Percentiles rank a stretch among this genome's conserved stretches.
These are phyloP conservation scores for Rhodamnia rubescens DNA, from an alignment of 345 rosid genomes.

Conservation along the genomic window DNA sequence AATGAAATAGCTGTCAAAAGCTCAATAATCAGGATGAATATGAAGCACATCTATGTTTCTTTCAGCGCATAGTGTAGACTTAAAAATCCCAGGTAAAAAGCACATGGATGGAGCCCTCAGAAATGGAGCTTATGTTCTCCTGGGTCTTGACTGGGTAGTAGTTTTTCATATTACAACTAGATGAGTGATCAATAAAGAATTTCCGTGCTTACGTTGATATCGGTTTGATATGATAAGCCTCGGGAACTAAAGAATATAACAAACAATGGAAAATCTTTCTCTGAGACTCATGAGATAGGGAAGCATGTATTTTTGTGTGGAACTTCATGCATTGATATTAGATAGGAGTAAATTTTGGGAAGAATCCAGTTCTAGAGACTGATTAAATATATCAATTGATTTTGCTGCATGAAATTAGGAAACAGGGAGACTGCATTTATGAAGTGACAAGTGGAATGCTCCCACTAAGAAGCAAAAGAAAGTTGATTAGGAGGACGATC, in stretches of 20 bases:
- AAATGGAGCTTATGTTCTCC: background rate
- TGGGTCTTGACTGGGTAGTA: background rate
- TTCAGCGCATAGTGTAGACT: background rate
- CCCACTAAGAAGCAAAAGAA: background rate
- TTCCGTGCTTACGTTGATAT: background rate
- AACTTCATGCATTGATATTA: background rate
- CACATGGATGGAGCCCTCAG: background rate
- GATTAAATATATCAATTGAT: background rate
- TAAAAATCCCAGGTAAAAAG: background rate
- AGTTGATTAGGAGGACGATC: background rate
- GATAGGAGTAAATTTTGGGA: background rate
- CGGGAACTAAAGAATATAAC: background rate
- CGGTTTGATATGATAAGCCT: background rate
- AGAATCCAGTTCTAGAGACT: background rate
- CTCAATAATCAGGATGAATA: background rate
- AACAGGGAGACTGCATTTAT: background rate
- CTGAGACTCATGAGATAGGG: background rate
- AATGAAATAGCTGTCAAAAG: background rate
- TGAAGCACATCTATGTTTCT: background rate
- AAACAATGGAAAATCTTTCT: background rate
- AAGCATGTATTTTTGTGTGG: background rate
- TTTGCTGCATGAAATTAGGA: background rate
- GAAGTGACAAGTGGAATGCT: background rate
- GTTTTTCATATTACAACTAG: background rate
- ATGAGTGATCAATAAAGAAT: background rate